A percentile compares a stretch with the other conserved stretches of the same genome.
Conservation (phyloP, 257 asterid species). For the Dorcoceras hygrometricum region DNA sequence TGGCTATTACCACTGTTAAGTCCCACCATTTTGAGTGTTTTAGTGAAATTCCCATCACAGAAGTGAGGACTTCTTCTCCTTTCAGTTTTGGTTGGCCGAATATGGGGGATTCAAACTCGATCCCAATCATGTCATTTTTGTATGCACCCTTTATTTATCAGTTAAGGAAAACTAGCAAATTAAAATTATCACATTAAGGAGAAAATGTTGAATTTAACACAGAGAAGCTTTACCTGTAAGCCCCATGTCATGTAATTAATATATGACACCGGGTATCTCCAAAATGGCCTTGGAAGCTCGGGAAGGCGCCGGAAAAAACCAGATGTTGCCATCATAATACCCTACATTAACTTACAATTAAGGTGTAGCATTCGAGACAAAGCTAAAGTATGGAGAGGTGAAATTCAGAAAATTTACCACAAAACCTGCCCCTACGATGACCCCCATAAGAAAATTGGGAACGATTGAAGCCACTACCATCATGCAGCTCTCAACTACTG, state of each 20-base stretch:
- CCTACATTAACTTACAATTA: conserved; percentile 37
- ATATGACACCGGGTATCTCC: conserved; percentile 79
- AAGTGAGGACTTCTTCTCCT: conserved; percentile 56
- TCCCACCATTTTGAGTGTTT: conserved; percentile 94
- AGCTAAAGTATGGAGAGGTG: background rate
- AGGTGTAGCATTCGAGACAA: background rate
- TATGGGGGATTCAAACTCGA: conserved; percentile 48
- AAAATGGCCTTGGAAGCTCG: conserved; percentile 66
- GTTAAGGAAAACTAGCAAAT: background rate
- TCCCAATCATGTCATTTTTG: conserved; percentile 84
- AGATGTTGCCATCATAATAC: conserved; percentile 85
- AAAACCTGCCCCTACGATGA: conserved; percentile 68
- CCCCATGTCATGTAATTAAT: conserved; percentile 89
- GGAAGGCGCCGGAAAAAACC: conserved; percentile 69
- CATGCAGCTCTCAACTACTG: conserved; percentile 89
- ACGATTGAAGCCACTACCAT: conserved; percentile 88
- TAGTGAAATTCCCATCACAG: conserved; percentile 52
- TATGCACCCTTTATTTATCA: conserved; percentile 59
- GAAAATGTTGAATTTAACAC: background rate
- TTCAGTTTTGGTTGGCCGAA: conserved; percentile 49
- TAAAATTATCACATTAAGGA: background rate
- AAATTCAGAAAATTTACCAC: conserved; percentile 43
- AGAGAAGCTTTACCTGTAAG: conserved; percentile 45
- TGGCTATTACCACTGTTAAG: conserved; percentile 50
- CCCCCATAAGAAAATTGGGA: conserved; percentile 89